Evolutionary conservation across 169 alveolate genomes (phyloP), one percentile per base, ranked within the genome.

Genomic region (Plasmodium adleri): DNA sequence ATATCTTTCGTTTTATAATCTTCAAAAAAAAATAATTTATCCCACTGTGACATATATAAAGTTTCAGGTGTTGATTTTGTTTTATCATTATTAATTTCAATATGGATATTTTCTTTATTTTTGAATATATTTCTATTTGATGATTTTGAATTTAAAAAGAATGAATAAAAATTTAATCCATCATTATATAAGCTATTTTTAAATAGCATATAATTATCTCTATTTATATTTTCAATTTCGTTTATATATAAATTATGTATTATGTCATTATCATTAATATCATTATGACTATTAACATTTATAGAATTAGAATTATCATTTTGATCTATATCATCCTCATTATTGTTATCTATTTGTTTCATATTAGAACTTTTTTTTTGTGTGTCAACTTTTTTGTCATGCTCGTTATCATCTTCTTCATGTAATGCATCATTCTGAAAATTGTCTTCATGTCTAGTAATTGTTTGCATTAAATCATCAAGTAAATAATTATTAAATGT

Each of bases 141-240:
- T 17, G 91, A 68, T 28, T 83, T 83, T 5, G 70, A 56, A 24
- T 67, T 72, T 13, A 50, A 52, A 60, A 83, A 83, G 63, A 83
- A 83, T 10, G 85, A 59, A 72, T 83, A 83, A 72, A 83, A 83
- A 49, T 49, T 68, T 63, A 83, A 43, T 3, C 91, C 91, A 49
- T 52, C 91, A 47, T 56, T 68, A 49, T 83, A 83, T 49, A 83
- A 28, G 7, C 26, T 56, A 28, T 83, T 72, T 63, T 56, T 54
- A 68, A 83, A 83, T 9, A 83, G 15, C n/a, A 13, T 10, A 32
- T 83, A 83, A 54, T 83, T 83, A 10, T 68, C 66, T 28, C 91
- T 72, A 60, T 83, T 70, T 3, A 83, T 72, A 45, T 83, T 83
- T 83, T 83, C 67, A 43, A 83, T 83, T 83, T 83, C 85, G 49